A percentile compares a stretch with the other conserved stretches of the same genome.
phyloP scores from a whole-genome alignment of 1,284 basidiomycete genomes.

The Puccinia sorghi region DNA sequence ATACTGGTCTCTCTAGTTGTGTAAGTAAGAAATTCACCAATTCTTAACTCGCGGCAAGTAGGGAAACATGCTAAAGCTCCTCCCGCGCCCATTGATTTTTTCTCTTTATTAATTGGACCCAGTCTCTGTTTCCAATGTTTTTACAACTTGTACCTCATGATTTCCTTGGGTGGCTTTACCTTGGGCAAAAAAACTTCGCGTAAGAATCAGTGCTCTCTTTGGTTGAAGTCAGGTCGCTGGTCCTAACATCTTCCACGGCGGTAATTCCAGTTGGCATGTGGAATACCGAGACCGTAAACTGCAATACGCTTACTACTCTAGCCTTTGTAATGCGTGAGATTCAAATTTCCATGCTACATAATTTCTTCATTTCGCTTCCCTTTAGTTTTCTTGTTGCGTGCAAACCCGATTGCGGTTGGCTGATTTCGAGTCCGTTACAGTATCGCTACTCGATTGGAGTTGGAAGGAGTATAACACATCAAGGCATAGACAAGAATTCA shows the following conservation, averaged over 20 bases:
- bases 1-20: too few species aligned
- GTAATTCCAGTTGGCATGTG: constrained; percentile 22
- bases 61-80: not conserved
- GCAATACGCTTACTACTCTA: constrained; percentile 6
- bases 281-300: constrained; percentile 18
- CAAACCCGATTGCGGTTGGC: not conserved
- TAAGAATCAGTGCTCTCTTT: not conserved
- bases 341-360: not conserved
- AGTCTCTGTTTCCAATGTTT: constrained; percentile 1
- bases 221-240: not conserved
- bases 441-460: constrained; percentile 15
- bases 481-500: not conserved
- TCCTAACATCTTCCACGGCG: not conserved
- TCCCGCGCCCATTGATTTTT: not conserved
- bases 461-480: constrained; percentile 8
- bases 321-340: constrained; percentile 1
- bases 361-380: not conserved
- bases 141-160: constrained; percentile 21
- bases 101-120: not conserved
- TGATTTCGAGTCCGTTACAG: not conserved
- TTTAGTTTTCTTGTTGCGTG: not conserved
- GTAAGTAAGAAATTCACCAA: too few species aligned
- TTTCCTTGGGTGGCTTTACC: constrained; percentile 7
- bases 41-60: too few species aligned
- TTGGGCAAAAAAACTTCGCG: constrained; percentile 21